Base-by-base conservation (phyloP, 2,329 filamentous ascomycete genomes). In the Eutypa lata region DNA sequence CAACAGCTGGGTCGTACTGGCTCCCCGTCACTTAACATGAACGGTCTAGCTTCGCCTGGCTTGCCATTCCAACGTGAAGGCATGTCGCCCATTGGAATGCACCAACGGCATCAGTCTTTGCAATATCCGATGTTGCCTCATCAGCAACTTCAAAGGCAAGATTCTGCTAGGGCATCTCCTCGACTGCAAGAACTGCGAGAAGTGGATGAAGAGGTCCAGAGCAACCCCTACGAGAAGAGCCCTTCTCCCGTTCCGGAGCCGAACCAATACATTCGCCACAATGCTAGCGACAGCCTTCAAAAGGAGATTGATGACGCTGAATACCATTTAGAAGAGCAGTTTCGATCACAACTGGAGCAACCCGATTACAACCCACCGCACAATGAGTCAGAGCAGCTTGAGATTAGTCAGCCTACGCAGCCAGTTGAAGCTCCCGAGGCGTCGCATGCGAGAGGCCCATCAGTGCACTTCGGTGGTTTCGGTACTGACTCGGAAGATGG, bases 301-400 rank as follows among this genome's bases (percentile, higher is more conserved):
- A 87, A 87, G 56, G 91, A 94, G 60, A 87, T 95, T 52, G 88
- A 94, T 48, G 89, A 92, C 64, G 87, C 89, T 4, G 90, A 96
- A 63, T 93, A 94, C 65, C 90, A 93, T 62, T 71, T 94, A 56
- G 89, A 92, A 66, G 85, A 91, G 66, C 86, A 90, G 55, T 84
- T 92, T 56, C 85, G 90, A 49, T 86, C 88, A 50, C 87, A 93
- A 63, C 76, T 93, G 47, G 88, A 92, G 54, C 87, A 91, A 60
- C 87, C 89, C 51, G 88, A 90, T 59, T 88, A 90, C 65, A 89
- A 84, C 62, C 87, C 42, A 24, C 42, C 86, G 2, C 84, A 86
- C 48, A 75, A 79, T 40, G 73, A 75, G 47, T 67, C 68, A 31
- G 70, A 69, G 35, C 65, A 64, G 50, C 54, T 55, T 6, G 70